Evolutionary conservation across 306 rosid species (phyloP), one percentile per base, ranked within the genome.

Genomic region (Argentina anserina): DNA sequence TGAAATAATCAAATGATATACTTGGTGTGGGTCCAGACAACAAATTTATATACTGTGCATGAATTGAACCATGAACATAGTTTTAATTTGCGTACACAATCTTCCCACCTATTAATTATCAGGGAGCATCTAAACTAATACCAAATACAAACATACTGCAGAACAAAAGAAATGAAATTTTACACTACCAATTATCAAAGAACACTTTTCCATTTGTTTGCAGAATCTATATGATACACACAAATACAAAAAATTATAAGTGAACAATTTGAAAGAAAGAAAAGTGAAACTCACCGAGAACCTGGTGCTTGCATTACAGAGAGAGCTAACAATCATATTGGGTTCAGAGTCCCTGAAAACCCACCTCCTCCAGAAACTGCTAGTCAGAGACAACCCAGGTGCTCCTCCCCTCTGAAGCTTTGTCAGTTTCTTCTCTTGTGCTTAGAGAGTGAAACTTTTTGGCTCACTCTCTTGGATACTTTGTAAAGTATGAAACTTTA

Each of bases 221-320:
- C 45, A 40, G 10, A 18, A 21, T 21, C 11, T 43, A 26, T 15
- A 6, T 43, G 7, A 29, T 25, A 15, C 33, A 41, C 4, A 60
- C 1, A 33, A 6, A 17, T 61, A 64, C 58, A 26, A 31, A 26
- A 69, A n/a, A 9, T 67, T 18, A 4, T 10, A 45, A 3, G 40
- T 36, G 1, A 1, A 76, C 28, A 26, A 15, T 20, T 14, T 37
- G 59, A 66, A 13, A 26, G 42, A 17, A 67, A 75, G 26, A 36
- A 28, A 28, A 9, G 23, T 8, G 64, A 2, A 83, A 80, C 89
- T 86, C 82, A 90, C 97, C 75, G 87, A 79, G 78, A 86, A 88
- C 84, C 80, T 81, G 69, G 97, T 72, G 84, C 84, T 91, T 75
- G 87, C 94, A 88, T 86, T 90, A 89, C 90, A 86, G 80, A 85